Evolutionary conservation across 305 asterid species (phyloP).

Genomic region (Fraxinus xanthoxyloides): DNA sequence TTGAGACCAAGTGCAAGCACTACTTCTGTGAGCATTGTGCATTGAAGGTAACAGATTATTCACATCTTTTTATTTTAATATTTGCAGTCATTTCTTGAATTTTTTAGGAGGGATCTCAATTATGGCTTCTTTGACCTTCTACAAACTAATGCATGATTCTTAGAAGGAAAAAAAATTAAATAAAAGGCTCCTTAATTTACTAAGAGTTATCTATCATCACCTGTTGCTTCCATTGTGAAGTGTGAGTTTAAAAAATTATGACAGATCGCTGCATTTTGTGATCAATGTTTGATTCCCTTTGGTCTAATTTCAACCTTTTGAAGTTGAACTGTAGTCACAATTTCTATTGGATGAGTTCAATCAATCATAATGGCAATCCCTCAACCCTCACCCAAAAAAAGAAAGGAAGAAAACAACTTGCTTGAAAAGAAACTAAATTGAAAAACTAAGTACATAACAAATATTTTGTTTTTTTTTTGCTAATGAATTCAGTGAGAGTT

Average conservation of each 20-base stretch:
- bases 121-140: not conserved
- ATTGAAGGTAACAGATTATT: slow-evolving; percentile 54
- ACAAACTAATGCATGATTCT: not conserved
- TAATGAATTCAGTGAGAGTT: not conserved
- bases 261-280: not conserved
- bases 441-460: not conserved
- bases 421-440: not conserved
- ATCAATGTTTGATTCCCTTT: not conserved
- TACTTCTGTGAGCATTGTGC: slow-evolving; percentile 98
- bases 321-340: not conserved
- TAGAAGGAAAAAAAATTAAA: not conserved
- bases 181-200: not conserved
- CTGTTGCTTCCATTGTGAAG: not conserved
- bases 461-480: not conserved
- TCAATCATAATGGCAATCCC: not conserved
- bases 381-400: not conserved
- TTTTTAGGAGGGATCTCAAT: not conserved
- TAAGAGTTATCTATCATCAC: not conserved
- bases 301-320: not conserved
- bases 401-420: not conserved
- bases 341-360: not conserved
- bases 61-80: not conserved
- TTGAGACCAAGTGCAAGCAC: slow-evolving; percentile 91
- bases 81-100: slow-evolving; percentile 3
- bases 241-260: not conserved